phyloP scores from a whole-genome alignment of 208 protist species.

The Crithidia thermophila region DNA sequence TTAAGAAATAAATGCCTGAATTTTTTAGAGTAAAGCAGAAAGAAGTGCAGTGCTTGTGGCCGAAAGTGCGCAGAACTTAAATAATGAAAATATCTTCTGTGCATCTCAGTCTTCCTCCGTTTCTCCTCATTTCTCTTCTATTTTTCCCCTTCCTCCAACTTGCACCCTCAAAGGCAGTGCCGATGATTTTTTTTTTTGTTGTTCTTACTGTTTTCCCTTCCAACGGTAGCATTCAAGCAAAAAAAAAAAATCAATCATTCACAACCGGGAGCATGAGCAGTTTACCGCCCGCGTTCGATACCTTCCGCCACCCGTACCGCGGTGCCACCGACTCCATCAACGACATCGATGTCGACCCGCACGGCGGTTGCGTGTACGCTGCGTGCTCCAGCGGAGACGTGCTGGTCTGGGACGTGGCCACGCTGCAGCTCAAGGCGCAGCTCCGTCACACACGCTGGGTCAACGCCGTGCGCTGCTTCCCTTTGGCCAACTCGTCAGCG shows the following conservation, averaged over 20 bases:
- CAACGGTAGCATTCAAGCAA: too few species aligned
- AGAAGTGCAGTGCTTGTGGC: too few species aligned
- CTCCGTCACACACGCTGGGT: constrained; percentile 42
- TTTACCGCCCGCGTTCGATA: constrained; percentile 26
- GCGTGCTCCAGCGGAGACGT: constrained; percentile 41
- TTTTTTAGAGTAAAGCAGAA: too few species aligned
- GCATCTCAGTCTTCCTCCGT: not conserved
- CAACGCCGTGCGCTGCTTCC: constrained; percentile 55
- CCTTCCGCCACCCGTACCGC: constrained; percentile 26
- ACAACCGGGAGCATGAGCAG: constrained; percentile 9
- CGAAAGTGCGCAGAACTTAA: too few species aligned
- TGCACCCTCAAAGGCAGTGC: too few species aligned
- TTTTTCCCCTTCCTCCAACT: too few species aligned
- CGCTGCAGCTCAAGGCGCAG: constrained; percentile 29
- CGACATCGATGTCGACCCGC: constrained; percentile 42
- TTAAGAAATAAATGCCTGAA: too few species aligned
- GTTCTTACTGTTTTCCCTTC: not conserved
- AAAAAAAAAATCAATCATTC: not conserved
- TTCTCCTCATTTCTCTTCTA: not conserved
- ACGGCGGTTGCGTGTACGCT: constrained; percentile 43
- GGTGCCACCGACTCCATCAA: constrained; percentile 40
- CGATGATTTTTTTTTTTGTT: constrained; percentile 1
- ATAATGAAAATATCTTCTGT: not conserved
- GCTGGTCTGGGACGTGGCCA: constrained; percentile 40
- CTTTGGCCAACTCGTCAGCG: constrained; percentile 20